Evolutionary conservation across 2,329 filamentous ascomycete species (phyloP).

Genomic region (Byssothecium circinans): DNA sequence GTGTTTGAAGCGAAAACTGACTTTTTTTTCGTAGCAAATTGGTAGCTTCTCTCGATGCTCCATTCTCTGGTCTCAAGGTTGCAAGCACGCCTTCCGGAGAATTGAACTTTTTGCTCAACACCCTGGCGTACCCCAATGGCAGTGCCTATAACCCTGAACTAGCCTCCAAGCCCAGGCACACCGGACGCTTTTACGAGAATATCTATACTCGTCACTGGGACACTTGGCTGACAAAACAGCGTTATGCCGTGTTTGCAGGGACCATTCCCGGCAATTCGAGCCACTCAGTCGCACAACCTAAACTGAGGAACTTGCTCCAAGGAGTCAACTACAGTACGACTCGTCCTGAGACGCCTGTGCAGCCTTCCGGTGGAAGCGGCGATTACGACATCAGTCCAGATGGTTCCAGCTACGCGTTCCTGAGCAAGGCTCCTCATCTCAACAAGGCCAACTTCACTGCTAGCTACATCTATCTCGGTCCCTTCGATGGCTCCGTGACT

Average conservation of each 20-base stretch:
- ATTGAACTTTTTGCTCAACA: constrained; percentile 55
- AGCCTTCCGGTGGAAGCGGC: constrained; percentile 73
- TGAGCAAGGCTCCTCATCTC: constrained; percentile 72
- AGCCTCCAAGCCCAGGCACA: constrained; percentile 61
- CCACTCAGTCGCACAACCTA: constrained; percentile 31
- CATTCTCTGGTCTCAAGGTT: constrained; percentile 55
- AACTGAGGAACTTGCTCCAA: constrained; percentile 60
- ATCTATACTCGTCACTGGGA: constrained; percentile 86
- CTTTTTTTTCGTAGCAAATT: constrained; percentile 22
- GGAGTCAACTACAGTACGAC: constrained; percentile 59
- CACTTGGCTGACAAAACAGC: constrained; percentile 67
- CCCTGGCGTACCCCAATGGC: constrained; percentile 68
- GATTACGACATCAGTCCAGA: constrained; percentile 74
- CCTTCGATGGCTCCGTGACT: constrained; percentile 60
- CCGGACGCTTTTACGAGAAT: constrained; percentile 70
- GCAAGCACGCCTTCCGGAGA: constrained; percentile 43
- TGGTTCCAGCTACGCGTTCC: constrained; percentile 65
- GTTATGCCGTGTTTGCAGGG: constrained; percentile 74
- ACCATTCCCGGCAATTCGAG: constrained; percentile 49
- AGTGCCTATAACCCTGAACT: constrained; percentile 67
- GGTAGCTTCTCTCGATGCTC: constrained; percentile 48
- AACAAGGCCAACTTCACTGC: constrained; percentile 77
- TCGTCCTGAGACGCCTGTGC: constrained; percentile 67
- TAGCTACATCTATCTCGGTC: constrained; percentile 75
- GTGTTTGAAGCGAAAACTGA: background rate